Evolutionary conservation across 1,284 basidiomycete species (phyloP).

Genomic region (Rhodotorula sp.): DNA sequence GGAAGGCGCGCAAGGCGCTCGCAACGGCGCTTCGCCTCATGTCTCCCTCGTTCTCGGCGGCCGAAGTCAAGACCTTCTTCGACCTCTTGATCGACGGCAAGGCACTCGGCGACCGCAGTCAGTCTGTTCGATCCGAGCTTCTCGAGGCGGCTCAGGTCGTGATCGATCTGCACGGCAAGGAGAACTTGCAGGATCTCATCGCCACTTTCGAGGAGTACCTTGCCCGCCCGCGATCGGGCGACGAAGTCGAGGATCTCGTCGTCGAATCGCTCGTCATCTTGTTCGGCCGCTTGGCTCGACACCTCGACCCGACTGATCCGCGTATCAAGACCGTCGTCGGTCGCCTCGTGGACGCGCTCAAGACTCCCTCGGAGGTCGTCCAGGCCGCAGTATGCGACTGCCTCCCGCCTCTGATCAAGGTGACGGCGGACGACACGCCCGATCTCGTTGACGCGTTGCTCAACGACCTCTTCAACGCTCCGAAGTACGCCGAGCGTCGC

Average conservation of each 20-base stretch:
- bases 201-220: slow-evolving; percentile 81
- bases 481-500: slow-evolving; percentile 86
- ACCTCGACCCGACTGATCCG: slow-evolving; percentile 72
- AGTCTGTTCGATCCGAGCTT: slow-evolving; percentile 83
- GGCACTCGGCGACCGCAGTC: slow-evolving; percentile 81
- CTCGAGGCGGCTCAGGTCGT: slow-evolving; percentile 77
- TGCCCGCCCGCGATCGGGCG: slow-evolving; percentile 60
- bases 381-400: slow-evolving; percentile 92
- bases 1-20: slow-evolving; percentile 77
- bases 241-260: slow-evolving; percentile 78
- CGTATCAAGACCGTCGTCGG: slow-evolving; percentile 83
- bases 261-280: slow-evolving; percentile 95
- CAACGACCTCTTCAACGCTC: slow-evolving; percentile 69
- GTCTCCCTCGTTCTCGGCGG: slow-evolving; percentile 65
- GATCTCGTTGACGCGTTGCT: slow-evolving; percentile 76
- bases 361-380: slow-evolving; percentile 94
- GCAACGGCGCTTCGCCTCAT: slow-evolving; percentile 69
- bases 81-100: slow-evolving; percentile 79
- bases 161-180: slow-evolving; percentile 79
- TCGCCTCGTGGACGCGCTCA: slow-evolving; percentile 84
- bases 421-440: slow-evolving; percentile 59
- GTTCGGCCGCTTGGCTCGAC: slow-evolving; percentile 87
- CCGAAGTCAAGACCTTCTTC: slow-evolving; percentile 76
- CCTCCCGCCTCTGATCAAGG: slow-evolving; percentile 78
- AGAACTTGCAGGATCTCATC: slow-evolving; percentile 73